Evolutionary conservation across 2,329 filamentous ascomycete species (phyloP).

Genomic region (Blastomyces silverae): DNA sequence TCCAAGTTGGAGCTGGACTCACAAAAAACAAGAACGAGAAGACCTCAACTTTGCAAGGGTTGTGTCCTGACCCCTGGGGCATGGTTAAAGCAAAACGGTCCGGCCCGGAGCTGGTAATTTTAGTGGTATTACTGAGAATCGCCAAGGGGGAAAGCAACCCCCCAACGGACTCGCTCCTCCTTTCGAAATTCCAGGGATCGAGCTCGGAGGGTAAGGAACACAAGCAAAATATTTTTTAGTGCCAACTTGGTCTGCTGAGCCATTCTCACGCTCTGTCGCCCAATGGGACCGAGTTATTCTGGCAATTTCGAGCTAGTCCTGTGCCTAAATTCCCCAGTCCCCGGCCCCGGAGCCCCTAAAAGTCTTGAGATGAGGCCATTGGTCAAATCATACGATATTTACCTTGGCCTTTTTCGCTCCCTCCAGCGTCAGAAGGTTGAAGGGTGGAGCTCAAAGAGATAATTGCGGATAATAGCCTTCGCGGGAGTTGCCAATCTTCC

Average conservation of each 20-base stretch:
- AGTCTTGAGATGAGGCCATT: background rate
- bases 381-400: background rate
- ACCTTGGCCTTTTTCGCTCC: background rate
- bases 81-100: background rate
- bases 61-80: background rate
- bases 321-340: constrained; percentile 12
- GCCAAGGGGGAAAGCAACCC: background rate
- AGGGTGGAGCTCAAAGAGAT: background rate
- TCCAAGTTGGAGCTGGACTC: background rate
- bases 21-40: background rate
- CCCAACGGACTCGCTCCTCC: background rate
- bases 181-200: background rate
- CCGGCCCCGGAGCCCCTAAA: constrained; percentile 3
- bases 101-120: background rate
- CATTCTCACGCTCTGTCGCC: background rate
- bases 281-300: background rate
- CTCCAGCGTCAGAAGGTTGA: background rate
- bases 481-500: background rate
- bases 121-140: background rate
- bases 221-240: background rate
- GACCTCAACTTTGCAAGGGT: background rate
- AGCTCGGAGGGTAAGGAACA: background rate
- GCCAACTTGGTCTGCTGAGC: background rate
- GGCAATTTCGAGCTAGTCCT: background rate
- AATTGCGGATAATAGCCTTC: background rate